Base-by-base conservation (phyloP, 257 asterid genomes). In the Primulina eburnea region DNA sequence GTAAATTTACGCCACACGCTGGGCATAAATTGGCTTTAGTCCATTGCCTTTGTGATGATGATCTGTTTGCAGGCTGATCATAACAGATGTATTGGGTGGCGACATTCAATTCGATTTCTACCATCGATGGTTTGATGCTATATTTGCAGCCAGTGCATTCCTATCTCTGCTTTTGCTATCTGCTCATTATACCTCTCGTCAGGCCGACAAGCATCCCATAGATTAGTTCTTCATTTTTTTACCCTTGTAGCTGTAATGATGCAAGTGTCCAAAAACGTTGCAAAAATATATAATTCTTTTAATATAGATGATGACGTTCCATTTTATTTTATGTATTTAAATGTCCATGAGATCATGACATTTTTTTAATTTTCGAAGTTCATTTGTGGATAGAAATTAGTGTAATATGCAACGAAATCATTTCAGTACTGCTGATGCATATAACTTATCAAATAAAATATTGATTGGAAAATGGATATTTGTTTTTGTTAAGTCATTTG, bases 101-200 rank as follows among this genome's bases (percentile, higher is more conserved):
- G 99, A 94, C 78, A 90, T 91, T 26, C 99, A 94, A 33, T 94
- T 94, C 52, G 97, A 91, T 73, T 91, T 91, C 82, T 94, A 94
- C 75, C 99, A 94, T 75, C 81, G 97, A 17, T 91, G 97, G 99
- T 94, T 94, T 60, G 97, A 94, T 73, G 97, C 97, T 5, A 94
- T 94, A 8, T 94, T 94, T 52, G 97, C 85, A 17, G 99, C 97
- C 30, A 94, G 97, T 71, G 92, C 99, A 8, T 94, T 94, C 83
- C 92, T 94, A 28, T 91, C 97, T 40, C 83, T 91, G 75, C 89
- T 94, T 62, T 78, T 94, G 81, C 87, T 94, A 47, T 94, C 99
- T 21, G 99, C 97, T 4, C 99, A 91, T 64, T 94, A 94, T 77
- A 89, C 96, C 4, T 84, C 99, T 75, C 97, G 97, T 0, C 97